Evolutionary conservation across 164 flowering plant species (phyloP).

Genomic region (Vitis cinerea): DNA sequence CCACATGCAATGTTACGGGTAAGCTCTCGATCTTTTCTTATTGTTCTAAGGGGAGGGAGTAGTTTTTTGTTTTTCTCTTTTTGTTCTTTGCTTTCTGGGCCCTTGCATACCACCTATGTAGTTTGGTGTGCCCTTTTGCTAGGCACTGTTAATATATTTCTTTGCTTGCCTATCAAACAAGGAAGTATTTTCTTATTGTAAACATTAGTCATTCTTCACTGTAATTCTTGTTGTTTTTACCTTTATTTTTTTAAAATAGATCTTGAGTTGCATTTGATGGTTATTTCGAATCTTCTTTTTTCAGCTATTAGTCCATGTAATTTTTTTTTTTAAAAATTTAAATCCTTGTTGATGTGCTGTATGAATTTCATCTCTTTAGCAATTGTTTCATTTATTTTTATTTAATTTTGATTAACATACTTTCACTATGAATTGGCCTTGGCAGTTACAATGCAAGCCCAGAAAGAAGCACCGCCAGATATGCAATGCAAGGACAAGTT

Average conservation of each 20-base stretch:
- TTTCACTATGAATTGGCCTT: neutral
- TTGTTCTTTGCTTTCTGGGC: neutral
- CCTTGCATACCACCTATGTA: neutral
- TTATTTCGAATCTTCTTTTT: neutral
- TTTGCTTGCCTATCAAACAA: no score
- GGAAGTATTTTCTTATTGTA: neutral
- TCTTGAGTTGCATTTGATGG: neutral
- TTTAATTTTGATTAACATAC: neutral
- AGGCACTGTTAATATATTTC: no score
- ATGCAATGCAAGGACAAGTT: conserved; percentile 94
- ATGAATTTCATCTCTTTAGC: neutral
- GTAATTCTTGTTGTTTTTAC: no score
- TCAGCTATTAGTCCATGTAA: neutral
- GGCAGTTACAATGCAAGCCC: conserved; percentile 92
- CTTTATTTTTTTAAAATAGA: no score
- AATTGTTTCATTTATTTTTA: neutral
- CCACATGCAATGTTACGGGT: conserved; percentile 75
- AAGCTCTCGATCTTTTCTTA: neutral
- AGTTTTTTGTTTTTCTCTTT: no score
- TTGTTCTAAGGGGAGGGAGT: neutral
- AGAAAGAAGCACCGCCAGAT: conserved; percentile 67
- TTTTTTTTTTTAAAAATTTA: no score
- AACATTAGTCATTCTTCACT: no score
- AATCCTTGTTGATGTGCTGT: neutral
- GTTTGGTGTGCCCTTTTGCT: no score